Base-by-base conservation (phyloP, 345 rosid genomes). In the Camelina laxa region DNA sequence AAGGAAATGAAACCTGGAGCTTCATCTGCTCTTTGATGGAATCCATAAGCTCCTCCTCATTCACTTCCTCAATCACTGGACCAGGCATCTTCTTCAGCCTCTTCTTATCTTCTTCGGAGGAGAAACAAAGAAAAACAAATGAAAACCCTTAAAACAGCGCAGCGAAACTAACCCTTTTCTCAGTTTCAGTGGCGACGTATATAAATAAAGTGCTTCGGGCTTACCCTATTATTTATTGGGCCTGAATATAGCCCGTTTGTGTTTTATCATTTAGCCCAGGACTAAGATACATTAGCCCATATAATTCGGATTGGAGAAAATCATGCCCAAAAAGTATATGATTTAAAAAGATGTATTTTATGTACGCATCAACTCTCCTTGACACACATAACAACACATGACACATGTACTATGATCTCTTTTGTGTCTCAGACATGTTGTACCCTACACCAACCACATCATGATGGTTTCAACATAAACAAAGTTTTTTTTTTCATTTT, bases 11-110 rank as follows among this genome's bases (percentile, higher is more conserved):
- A 14, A 79, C 82, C 82, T 74, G 55, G 36, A 79, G 75, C 38
- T 79, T 62, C 66, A 73, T 41, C 60, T 74, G 75, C 74, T 79
- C 82, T 75, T 74, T 79, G 56, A 79, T 61, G 75, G 82, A 44
- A 6, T 78, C 77, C 30, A 64, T 47, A 13, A 73, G 60, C 59
- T 66, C 57, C 5, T 59, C 77, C 15, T 73, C 51, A 6, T 55
- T 58, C 0, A 51, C 58, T 9, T 77, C 80, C 6, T 77, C 76
- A 51, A 73, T 35, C 11, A 73, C 78, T 30, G 81, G 81, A 16
- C 78, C 78, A 17, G 81, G 78, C 81, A 78, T 76, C 59, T 67
- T 72, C 50, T 66, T 42, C 59, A n/a, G n/a, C 60, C 55, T 63
- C 22, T 24, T 38, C 16, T 61, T 41, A 41, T 61, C 66, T 41